Conservation (phyloP, 768 basidiomycete species). For the Panellus pusillus region DNA sequence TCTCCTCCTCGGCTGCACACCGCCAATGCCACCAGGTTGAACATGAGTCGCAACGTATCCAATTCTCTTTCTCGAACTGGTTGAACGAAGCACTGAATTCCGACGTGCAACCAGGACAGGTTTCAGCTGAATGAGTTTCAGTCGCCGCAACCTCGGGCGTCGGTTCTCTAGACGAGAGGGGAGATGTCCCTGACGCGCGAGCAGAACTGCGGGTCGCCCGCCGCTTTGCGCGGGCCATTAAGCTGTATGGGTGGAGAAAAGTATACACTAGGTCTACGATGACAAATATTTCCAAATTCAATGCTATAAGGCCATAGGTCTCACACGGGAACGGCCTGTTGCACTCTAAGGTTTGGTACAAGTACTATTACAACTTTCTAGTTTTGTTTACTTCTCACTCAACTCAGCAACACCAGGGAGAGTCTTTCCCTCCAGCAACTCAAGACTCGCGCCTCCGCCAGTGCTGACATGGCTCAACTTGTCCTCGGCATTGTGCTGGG, state of each 20-base stretch:
- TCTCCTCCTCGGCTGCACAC: constrained; percentile 44
- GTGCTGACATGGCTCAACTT: constrained; percentile 96
- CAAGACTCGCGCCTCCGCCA: constrained; percentile 90
- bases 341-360: too few relatives aligned
- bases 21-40: constrained; percentile 85
- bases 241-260: background rate
- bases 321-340: too few relatives aligned
- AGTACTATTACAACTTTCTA: constrained; percentile 8
- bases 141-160: constrained; percentile 8
- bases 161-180: constrained; percentile 12
- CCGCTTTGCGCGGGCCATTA: constrained; percentile 17
- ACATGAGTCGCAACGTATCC: constrained; percentile 83
- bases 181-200: constrained; percentile 11
- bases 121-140: constrained; percentile 20
- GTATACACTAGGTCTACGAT: background rate
- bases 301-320: too few relatives aligned
- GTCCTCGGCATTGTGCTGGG: constrained; percentile 81
- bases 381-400: constrained; percentile 65
- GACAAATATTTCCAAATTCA: background rate
- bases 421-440: constrained; percentile 95
- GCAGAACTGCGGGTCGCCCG: constrained; percentile 10
- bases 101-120: constrained; percentile 55
- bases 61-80: constrained; percentile 63
- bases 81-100: constrained; percentile 31
- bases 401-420: constrained; percentile 92